Base-by-base conservation (phyloP, 495 filamentous ascomycete genomes). In the Podospora anserina region DNA sequence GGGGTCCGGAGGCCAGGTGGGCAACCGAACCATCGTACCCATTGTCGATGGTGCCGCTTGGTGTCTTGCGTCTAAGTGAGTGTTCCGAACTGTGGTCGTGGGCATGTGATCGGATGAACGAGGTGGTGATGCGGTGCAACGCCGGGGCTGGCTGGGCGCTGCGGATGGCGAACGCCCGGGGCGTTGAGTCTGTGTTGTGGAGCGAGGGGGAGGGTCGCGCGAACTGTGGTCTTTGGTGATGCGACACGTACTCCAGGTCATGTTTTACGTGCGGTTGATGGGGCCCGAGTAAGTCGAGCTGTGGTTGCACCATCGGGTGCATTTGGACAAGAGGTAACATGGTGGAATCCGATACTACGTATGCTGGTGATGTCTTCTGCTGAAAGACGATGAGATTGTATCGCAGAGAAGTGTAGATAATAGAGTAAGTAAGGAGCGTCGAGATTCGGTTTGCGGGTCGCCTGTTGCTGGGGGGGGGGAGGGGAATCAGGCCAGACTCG, bases 21-120 rank as follows among this genome's bases (percentile, higher is more conserved):
- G 88, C 83, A 2, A 89, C 87, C 6, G 91, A 92, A 13, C 92
- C 94, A 85, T 98, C 94, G 75, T 99, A 99, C 16, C 93, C 94
- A 66, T 92, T 94, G 64, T 93, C 91, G 65, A 99, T 85, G 20
- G 93, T 97, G 26, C 95, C 95, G 72, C 90, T 96, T 11, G 95
- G 95, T 9, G 95, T 98, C 76, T 99, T 99, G 61, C 95, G 88
- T 69, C 95, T 86, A 55, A 99, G 83, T 65, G 92, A 90, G 78
- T 98, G 88, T 78, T 97, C 93, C 39, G 70, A 69, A 19, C 77
- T 72, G 71, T 77, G 72, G 2, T 83, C 82, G 44, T 76, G 72
- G 30, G 72, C 69, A 72, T 78, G 78, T 70, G 78, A 65, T 66
- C 75, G 76, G 54, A 76, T 73, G 64, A 79, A 75, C 28, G 69